These are phyloP conservation scores for Phytophthora citrophthora DNA, from an alignment of 352 stramenopile genomes.

Conservation along the genomic window DNA sequence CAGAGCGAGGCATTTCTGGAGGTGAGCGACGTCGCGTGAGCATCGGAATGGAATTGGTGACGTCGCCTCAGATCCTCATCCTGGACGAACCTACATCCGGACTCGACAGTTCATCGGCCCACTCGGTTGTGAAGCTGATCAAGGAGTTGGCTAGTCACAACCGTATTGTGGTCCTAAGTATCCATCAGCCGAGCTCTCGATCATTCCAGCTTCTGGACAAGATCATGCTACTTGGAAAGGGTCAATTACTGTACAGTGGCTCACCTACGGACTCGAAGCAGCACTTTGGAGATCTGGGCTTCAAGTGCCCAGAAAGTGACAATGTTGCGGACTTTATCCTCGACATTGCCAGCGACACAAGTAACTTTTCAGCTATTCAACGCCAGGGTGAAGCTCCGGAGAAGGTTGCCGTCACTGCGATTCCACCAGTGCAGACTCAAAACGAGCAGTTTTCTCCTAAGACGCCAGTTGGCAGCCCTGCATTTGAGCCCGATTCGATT, in stretches of 20 bases:
- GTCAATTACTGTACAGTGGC: constrained; percentile 71
- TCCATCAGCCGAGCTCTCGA: constrained; percentile 91
- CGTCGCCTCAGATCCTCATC: constrained; percentile 85
- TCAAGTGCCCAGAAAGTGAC: constrained; percentile 73
- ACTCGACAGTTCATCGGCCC: constrained; percentile 90
- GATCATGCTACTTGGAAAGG: constrained; percentile 91
- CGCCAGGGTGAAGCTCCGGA: constrained; percentile 40
- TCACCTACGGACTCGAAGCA: constrained; percentile 50
- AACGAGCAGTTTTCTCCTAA: background rate
- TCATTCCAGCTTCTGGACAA: constrained; percentile 92
- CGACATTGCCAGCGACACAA: constrained; percentile 67
- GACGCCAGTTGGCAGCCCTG: constrained; percentile 32
- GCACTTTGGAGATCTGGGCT: constrained; percentile 71
- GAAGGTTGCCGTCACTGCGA: background rate
- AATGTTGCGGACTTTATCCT: constrained; percentile 87
- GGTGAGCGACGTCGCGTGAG: constrained; percentile 93
- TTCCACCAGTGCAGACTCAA: background rate
- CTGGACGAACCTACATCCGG: constrained; percentile 94
- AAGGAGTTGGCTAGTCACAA: constrained; percentile 82
- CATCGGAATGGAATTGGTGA: constrained; percentile 95
- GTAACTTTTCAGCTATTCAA: constrained; percentile 66
- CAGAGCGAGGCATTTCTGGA: constrained; percentile 89
- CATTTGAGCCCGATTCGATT: constrained; percentile 41
- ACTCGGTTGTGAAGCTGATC: constrained; percentile 90
- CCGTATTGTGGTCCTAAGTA: constrained; percentile 84